Base-by-base conservation (phyloP, 306 rosid species). In the Dicorynia guianensis region DNA sequence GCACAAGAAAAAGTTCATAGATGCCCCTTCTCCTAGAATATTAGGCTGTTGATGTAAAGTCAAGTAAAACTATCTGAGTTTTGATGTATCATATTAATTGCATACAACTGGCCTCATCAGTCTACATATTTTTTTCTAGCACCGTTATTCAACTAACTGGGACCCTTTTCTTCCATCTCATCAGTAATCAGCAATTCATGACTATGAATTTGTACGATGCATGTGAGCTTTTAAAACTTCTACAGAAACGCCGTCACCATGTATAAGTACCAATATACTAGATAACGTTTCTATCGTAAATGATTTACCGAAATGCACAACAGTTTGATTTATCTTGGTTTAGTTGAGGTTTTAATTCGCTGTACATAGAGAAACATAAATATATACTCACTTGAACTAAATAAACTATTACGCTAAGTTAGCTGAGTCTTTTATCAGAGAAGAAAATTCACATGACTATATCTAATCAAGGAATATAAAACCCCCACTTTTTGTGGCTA, bases 11-110 rank as follows among this genome's bases (percentile, higher is more conserved):
- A 2, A 30, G 44, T 11, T 66, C 50, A 57, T 25, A 25, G 30
- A 25, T 25, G 64, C 61, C 54, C 46, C 77, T 38, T 7, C 62
- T 13, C 11, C 49, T 53, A 62, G 66, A 43, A 63, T 34, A 44
- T 54, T 36, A 71, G 40, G 40, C 30, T 40, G 42, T 77, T 67
- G 69, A 52, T 17, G 34, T 53, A 13, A 63, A 52, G 77, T 17
- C 38, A 48, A 42, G 39, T 35, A 54, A 71, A 64, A 55, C 14
- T 10, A 46, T 71, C 13, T 52, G 53, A 30, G 63, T 59, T 69
- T 33, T 34, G 30, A 25, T 25, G 13, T 43, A 43, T 52, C 15
- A 30, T 42, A 11, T 18, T 78, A 50, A 35, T 42, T 11, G 35
- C 4, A 67, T 7, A 19, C 52, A 49, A 15, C 48, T 48, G 9